Percentiles rank a stretch among this genome's conserved stretches.
Evolutionary conservation across 495 filamentous ascomycete species (phyloP).

Genomic region (Aspergillus saccharolyticus): DNA sequence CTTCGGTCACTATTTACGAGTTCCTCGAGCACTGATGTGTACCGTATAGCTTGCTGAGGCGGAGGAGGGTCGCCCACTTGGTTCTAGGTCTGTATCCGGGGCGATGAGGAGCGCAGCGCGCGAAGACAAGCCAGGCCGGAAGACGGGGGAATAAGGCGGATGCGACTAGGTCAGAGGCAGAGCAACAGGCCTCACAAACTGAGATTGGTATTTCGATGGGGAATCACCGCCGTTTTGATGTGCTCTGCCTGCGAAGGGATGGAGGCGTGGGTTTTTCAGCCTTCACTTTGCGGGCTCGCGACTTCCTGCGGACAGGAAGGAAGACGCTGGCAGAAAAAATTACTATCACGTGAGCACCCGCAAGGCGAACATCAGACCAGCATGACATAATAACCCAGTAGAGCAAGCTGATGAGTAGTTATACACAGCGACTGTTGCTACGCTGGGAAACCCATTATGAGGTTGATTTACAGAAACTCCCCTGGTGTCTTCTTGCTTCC

Average conservation of each 20-base stretch:
- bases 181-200: constrained; percentile 3
- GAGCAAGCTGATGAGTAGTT: too few relatives aligned
- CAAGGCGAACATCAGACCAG: constrained; percentile 17
- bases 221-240: constrained; percentile 9
- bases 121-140: neutral
- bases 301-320: constrained; percentile 15
- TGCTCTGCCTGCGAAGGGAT: constrained; percentile 15
- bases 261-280: constrained; percentile 15
- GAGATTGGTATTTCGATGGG: neutral
- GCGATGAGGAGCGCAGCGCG: constrained; percentile 3
- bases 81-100: neutral
- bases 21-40: neutral
- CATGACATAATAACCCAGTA: constrained; percentile 1
- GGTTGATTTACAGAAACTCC: neutral
- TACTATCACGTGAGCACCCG: constrained; percentile 20
- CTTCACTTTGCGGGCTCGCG: constrained; percentile 14
- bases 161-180: constrained; percentile 6
- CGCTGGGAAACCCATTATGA: neutral
- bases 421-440: neutral
- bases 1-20: neutral
- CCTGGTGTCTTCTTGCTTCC: neutral
- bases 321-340: constrained; percentile 17
- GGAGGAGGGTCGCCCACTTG: neutral
- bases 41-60: neutral
- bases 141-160: neutral